These are phyloP conservation scores for Phialophora expanda DNA, from an alignment of 2,329 filamentous ascomycete species.

Conservation along the genomic window DNA sequence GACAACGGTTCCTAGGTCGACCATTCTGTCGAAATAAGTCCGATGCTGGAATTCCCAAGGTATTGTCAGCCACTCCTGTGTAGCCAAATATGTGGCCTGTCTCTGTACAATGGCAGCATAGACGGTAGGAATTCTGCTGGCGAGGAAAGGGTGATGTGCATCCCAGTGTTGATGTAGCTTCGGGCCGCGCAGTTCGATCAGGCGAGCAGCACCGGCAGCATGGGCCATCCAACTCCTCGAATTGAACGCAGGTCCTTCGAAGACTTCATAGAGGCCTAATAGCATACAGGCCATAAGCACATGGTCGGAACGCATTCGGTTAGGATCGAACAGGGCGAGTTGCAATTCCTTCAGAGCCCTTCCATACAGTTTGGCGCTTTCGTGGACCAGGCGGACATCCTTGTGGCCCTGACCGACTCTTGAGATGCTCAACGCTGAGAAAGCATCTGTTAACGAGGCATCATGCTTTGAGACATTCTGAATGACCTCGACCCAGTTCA, in stretches of 20 bases:
- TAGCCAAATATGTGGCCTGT: slow-evolving; percentile 42
- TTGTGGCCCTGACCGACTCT: slow-evolving; percentile 38
- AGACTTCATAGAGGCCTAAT: slow-evolving; percentile 45
- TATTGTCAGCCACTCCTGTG: slow-evolving; percentile 45
- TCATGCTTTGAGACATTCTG: slow-evolving; percentile 32
- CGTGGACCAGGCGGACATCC: slow-evolving; percentile 39
- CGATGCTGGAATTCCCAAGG: slow-evolving; percentile 45
- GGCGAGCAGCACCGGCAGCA: slow-evolving; percentile 35
- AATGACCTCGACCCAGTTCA: slow-evolving; percentile 37
- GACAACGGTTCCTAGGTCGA: slow-evolving; percentile 44
- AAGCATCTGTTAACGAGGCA: slow-evolving; percentile 32
- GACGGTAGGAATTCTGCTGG: slow-evolving; percentile 33
- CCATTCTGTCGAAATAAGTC: slow-evolving; percentile 44
- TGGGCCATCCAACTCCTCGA: slow-evolving; percentile 37
- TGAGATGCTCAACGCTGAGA: slow-evolving; percentile 37
- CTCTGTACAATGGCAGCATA: slow-evolving; percentile 38
- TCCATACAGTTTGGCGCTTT: slow-evolving; percentile 46
- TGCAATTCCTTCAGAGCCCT: slow-evolving; percentile 46
- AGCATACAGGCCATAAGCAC: slow-evolving; percentile 47
- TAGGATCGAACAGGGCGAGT: slow-evolving; percentile 43
- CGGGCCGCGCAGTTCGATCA: slow-evolving; percentile 36
- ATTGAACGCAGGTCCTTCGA: slow-evolving; percentile 34
- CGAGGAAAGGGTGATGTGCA: slow-evolving; percentile 35
- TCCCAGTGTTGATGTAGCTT: slow-evolving; percentile 28
- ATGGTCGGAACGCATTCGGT: slow-evolving; percentile 45